Evolutionary conservation across 306 rosid species (phyloP).

Genomic region (Cajanus cajan): DNA sequence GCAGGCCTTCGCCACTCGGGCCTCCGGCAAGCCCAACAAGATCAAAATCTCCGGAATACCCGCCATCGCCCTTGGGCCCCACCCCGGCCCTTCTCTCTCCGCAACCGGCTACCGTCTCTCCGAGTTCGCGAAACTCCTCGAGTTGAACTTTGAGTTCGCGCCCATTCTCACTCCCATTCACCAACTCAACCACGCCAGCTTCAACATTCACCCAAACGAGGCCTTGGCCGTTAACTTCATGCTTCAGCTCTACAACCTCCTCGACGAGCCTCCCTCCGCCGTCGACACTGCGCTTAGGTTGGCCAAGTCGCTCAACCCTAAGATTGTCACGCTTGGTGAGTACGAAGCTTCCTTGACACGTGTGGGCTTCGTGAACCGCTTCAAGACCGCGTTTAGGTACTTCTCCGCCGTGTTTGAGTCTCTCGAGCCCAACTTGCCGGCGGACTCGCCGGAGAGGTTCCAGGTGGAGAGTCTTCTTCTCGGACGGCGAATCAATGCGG

Average conservation of each 20-base stretch:
- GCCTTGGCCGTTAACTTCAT: slow-evolving; percentile 83
- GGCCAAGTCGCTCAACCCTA: slow-evolving; percentile 77
- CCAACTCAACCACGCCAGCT: slow-evolving; percentile 56
- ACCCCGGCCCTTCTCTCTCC: slow-evolving; percentile 53
- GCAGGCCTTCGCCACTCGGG: slow-evolving; percentile 86
- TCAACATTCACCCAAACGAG: slow-evolving; percentile 58
- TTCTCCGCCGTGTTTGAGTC: slow-evolving; percentile 81
- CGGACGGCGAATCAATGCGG: slow-evolving; percentile 61
- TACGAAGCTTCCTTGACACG: slow-evolving; percentile 73
- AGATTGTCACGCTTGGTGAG: slow-evolving; percentile 80
- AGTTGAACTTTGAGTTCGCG: slow-evolving; percentile 64
- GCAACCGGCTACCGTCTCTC: slow-evolving; percentile 80
- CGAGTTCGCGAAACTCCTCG: slow-evolving; percentile 78
- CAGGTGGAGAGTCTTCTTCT: slow-evolving; percentile 66
- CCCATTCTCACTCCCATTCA: slow-evolving; percentile 72
- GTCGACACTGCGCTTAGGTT: slow-evolving; percentile 58
- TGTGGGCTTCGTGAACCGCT: slow-evolving; percentile 55
- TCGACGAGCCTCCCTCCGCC: slow-evolving; percentile 58
- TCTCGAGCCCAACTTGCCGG: slow-evolving; percentile 65
- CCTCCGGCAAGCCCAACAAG: slow-evolving; percentile 70
- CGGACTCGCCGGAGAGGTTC: slow-evolving; percentile 69
- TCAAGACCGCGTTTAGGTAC: slow-evolving; percentile 65
- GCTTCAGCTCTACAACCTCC: slow-evolving; percentile 81
- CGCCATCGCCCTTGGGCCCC: slow-evolving; percentile 62
- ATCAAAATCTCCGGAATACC: slow-evolving; percentile 89